A percentile compares a stretch with the other conserved stretches of the same genome.
Conservation (phyloP, 176 grass and related monocot species). For the Eragrostis nindensis region DNA sequence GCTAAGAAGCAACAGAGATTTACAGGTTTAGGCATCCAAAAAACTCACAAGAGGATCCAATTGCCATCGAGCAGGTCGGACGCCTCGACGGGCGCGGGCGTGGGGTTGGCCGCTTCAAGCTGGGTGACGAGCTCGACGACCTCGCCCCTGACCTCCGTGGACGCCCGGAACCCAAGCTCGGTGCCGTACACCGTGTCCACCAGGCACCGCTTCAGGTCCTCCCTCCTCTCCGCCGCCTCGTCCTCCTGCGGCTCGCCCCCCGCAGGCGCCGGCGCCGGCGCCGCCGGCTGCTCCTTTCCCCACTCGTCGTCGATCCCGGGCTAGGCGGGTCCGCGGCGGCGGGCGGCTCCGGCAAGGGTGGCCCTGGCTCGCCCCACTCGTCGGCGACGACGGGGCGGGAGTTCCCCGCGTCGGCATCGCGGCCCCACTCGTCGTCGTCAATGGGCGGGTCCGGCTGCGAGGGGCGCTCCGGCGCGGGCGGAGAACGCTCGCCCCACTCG, state of each 20-base stretch:
- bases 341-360: constrained; percentile 49
- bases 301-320: constrained; percentile 64
- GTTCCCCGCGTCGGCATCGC: constrained; percentile 19
- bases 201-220: constrained; percentile 79
- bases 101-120: constrained; percentile 77
- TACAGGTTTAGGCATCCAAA: not conserved
- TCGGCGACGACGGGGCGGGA: constrained; percentile 50
- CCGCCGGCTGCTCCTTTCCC: constrained; percentile 36
- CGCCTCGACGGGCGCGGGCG: constrained; percentile 55
- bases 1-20: not conserved
- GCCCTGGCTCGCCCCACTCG: constrained; percentile 73
- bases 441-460: constrained; percentile 43
- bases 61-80: constrained; percentile 85
- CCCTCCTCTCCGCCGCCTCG: constrained; percentile 42
- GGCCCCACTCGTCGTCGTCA: constrained; percentile 82
- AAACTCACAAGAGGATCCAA: constrained; percentile 88
- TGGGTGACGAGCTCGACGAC: constrained; percentile 86
- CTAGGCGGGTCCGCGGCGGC: constrained; percentile 64
- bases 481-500: constrained; percentile 64
- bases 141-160: constrained; percentile 82
- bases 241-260: constrained; percentile 1
- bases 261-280: not conserved
- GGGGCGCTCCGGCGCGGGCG: constrained; percentile 33
- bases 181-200: constrained; percentile 80
- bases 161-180: constrained; percentile 77